These are phyloP conservation scores for Acarospora socialis DNA, from an alignment of 2,329 filamentous ascomycete genomes.

Conservation along the genomic window DNA sequence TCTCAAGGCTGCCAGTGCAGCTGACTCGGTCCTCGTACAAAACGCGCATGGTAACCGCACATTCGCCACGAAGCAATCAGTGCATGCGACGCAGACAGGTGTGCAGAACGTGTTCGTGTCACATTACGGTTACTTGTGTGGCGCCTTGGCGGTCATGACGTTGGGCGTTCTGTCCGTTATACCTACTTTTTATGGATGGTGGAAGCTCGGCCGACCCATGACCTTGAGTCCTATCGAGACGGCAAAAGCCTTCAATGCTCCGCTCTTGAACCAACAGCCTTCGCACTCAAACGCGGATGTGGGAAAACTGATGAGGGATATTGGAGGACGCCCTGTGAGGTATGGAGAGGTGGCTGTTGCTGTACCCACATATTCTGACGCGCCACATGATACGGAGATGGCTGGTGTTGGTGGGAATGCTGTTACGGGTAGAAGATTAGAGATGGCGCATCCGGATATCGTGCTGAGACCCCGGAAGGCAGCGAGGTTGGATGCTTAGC, in stretches of 20 bases:
- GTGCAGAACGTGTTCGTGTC: conserved; percentile 7
- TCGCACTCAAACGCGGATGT: conserved; percentile 4
- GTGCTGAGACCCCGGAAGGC: too few relatives aligned
- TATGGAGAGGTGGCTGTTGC: conserved; percentile 4
- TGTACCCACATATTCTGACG: too few relatives aligned
- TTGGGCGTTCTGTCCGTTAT: conserved; percentile 3
- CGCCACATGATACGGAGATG: too few relatives aligned
- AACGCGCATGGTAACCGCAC: too few relatives aligned
- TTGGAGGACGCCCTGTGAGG: not conserved
- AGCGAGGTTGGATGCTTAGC: too few relatives aligned
- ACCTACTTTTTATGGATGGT: conserved; percentile 10
- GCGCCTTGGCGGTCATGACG: conserved; percentile 3
- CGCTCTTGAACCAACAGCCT: conserved; percentile 8
- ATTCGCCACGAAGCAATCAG: conserved; percentile 3
- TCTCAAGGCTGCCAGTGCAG: conserved; percentile 6
- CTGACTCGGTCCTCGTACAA: too few relatives aligned
- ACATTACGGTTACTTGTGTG: conserved; percentile 8
- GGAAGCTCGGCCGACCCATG: conserved; percentile 9
- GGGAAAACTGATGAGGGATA: not conserved
- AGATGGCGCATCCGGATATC: too few relatives aligned
- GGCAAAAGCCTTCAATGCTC: conserved; percentile 14
- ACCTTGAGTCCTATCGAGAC: conserved; percentile 12
- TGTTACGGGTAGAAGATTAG: too few relatives aligned
- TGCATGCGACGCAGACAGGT: conserved; percentile 3
- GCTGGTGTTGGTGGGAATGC: too few relatives aligned